phyloP scores from a whole-genome alignment of 495 filamentous ascomycete genomes.

The Hamigera avellanea region DNA sequence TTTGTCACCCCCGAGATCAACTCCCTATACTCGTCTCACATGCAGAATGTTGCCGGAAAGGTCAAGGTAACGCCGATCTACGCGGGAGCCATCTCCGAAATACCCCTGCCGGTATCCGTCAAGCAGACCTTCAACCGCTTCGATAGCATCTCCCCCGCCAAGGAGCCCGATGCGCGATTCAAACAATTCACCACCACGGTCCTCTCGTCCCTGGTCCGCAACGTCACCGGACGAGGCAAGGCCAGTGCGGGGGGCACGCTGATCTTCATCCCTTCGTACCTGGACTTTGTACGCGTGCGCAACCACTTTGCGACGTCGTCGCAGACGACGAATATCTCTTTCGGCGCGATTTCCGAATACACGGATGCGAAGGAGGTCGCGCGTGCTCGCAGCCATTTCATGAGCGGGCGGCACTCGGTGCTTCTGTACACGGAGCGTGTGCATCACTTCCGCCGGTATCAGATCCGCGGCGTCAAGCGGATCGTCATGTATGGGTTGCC shows the following conservation, averaged over 20 bases:
- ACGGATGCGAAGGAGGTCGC: constrained; percentile 61
- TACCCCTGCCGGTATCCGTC: constrained; percentile 52
- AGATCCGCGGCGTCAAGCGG: constrained; percentile 63
- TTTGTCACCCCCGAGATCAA: constrained; percentile 88
- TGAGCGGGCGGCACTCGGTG: constrained; percentile 67
- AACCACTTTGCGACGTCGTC: constrained; percentile 78
- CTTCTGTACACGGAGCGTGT: constrained; percentile 86
- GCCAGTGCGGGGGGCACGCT: constrained; percentile 46
- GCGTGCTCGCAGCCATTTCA: constrained; percentile 78
- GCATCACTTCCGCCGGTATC: constrained; percentile 85
- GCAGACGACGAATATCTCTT: constrained; percentile 56
- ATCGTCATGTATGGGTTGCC: constrained; percentile 81
- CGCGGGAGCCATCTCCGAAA: constrained; percentile 51
- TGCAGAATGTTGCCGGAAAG: constrained; percentile 70
- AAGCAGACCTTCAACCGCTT: constrained; percentile 90
- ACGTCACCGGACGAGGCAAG: constrained; percentile 31
- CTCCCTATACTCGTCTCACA: constrained; percentile 59
- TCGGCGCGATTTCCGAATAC: constrained; percentile 84
- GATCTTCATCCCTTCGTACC: constrained; percentile 82
- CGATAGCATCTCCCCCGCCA: constrained; percentile 49
- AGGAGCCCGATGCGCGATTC: constrained; percentile 85
- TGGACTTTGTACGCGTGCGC: constrained; percentile 85
- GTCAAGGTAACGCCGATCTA: constrained; percentile 56
- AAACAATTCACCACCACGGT: constrained; percentile 75
- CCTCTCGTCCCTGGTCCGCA: constrained; percentile 58